Percentiles rank a stretch among this genome's conserved stretches.
These are phyloP conservation scores for Aphanocladium album DNA, from an alignment of 2,329 filamentous ascomycete species.

Conservation along the genomic window DNA sequence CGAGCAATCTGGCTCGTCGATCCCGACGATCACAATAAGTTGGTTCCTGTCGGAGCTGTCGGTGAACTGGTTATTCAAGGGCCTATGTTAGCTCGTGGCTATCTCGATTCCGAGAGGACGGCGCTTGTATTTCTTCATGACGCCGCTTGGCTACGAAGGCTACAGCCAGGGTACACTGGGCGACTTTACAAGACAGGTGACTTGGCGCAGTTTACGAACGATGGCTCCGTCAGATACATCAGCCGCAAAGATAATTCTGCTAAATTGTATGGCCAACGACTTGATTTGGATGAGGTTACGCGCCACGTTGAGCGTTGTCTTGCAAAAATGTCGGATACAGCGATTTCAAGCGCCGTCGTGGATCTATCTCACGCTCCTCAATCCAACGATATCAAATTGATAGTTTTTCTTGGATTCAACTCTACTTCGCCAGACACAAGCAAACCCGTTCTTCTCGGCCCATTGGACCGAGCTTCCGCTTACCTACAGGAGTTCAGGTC, in stretches of 20 bases:
- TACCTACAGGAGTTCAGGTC: not conserved
- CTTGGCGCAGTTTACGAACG: slow-evolving; percentile 34
- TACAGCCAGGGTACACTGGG: not conserved
- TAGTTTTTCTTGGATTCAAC: not conserved
- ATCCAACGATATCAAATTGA: not conserved
- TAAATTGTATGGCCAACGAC: slow-evolving; percentile 49
- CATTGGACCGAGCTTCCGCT: not conserved
- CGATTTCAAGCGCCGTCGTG: not conserved
- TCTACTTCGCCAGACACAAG: not conserved
- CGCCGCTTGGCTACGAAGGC: not conserved
- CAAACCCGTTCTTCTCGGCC: not conserved
- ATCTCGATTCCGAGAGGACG: slow-evolving; percentile 13
- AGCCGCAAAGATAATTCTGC: slow-evolving; percentile 50
- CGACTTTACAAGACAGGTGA: slow-evolving; percentile 44
- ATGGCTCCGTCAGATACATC: slow-evolving; percentile 33
- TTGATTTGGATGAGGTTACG: slow-evolving; percentile 35
- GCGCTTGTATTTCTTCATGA: slow-evolving; percentile 19
- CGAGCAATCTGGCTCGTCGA: slow-evolving; percentile 7
- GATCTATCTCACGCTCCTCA: not conserved
- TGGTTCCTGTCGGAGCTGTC: slow-evolving; percentile 14
- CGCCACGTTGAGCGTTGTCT: slow-evolving; percentile 5
- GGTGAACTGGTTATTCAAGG: slow-evolving; percentile 19
- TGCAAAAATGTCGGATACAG: not conserved
- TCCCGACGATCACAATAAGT: slow-evolving; percentile 3
- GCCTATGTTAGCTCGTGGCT: slow-evolving; percentile 15